phyloP scores from a whole-genome alignment of 2,329 filamentous ascomycete genomes.

The Aspergillus glaucus region DNA sequence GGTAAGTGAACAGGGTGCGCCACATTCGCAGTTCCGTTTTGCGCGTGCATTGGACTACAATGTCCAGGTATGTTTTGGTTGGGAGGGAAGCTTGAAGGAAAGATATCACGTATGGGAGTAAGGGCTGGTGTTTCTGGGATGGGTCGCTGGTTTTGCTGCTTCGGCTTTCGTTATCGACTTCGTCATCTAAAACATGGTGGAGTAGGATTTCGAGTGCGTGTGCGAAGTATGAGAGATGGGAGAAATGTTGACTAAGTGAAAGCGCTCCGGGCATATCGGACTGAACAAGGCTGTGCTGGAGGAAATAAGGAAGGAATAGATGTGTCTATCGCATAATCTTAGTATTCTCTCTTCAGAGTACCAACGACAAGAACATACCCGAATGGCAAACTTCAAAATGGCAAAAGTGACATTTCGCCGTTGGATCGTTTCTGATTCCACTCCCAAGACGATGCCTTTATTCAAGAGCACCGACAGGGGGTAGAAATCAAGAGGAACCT shows the following conservation, averaged over 20 bases:
- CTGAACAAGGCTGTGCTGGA: slow-evolving; percentile 70
- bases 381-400: slow-evolving; percentile 77
- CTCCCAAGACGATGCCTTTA: slow-evolving; percentile 82
- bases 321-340: slow-evolving; percentile 62
- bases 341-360: slow-evolving; percentile 2
- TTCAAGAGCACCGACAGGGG: slow-evolving; percentile 80
- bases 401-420: slow-evolving; percentile 86
- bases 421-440: slow-evolving; percentile 91
- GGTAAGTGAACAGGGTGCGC: slow-evolving; percentile 85
- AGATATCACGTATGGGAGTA: slow-evolving; percentile 49
- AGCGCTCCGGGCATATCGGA: slow-evolving; percentile 76
- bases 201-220: slow-evolving; percentile 88
- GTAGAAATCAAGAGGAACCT: slow-evolving; percentile 88
- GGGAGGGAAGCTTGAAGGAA: slow-evolving; percentile 67
- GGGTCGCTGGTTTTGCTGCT: slow-evolving; percentile 22
- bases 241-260: slow-evolving; percentile 75
- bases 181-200: slow-evolving; percentile 89
- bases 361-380: slow-evolving; percentile 52
- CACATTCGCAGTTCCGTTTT: slow-evolving; percentile 95
- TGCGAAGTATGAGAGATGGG: slow-evolving; percentile 81
- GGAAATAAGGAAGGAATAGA: slow-evolving; percentile 81
- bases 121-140: slow-evolving; percentile 21
- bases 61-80: slow-evolving; percentile 70
- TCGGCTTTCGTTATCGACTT: slow-evolving; percentile 61
- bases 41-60: slow-evolving; percentile 91